A percentile compares a stretch with the other conserved stretches of the same genome.
Evolutionary conservation across 1,284 basidiomycete species (phyloP).

Genomic region (Schizophyllum amplum): DNA sequence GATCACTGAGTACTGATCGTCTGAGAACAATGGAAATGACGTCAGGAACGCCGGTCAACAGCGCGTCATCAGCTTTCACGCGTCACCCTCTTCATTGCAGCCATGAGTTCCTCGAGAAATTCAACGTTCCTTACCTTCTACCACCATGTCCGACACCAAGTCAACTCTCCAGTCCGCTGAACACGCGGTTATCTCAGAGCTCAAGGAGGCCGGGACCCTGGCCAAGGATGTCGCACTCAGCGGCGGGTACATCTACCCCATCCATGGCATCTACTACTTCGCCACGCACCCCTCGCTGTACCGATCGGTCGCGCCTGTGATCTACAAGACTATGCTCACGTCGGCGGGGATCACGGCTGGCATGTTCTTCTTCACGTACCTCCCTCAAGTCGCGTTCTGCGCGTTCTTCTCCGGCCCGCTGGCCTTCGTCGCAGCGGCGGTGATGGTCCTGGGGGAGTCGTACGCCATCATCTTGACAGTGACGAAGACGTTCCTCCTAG

Average conservation of each 20-base stretch:
- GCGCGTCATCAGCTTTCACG: neutral
- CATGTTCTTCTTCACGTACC: constrained; percentile 57
- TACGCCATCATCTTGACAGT: constrained; percentile 37
- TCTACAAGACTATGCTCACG: constrained; percentile 30
- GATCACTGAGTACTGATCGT: no score
- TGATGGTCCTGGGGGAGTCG: constrained; percentile 32
- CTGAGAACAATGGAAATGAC: no score
- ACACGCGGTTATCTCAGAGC: neutral
- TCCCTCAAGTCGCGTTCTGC: constrained; percentile 62
- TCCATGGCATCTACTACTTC: constrained; percentile 27
- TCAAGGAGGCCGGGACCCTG: constrained; percentile 3
- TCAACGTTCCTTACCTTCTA: no score
- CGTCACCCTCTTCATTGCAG: neutral
- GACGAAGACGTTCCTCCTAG: constrained; percentile 39
- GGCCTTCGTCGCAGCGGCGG: constrained; percentile 29
- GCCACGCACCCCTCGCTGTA: constrained; percentile 27
- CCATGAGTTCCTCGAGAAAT: no score
- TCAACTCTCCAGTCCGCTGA: neutral
- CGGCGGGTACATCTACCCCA: constrained; percentile 28
- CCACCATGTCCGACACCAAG: neutral
- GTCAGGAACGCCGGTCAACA: neutral
- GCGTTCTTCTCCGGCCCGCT: constrained; percentile 57
- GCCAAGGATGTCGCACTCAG: constrained; percentile 24
- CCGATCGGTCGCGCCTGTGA: constrained; percentile 28
- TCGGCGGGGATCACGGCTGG: constrained; percentile 35